Evolutionary conservation across 345 rosid species (phyloP), one percentile per base, ranked within the genome.

Genomic region (Eucalyptus rudis): DNA sequence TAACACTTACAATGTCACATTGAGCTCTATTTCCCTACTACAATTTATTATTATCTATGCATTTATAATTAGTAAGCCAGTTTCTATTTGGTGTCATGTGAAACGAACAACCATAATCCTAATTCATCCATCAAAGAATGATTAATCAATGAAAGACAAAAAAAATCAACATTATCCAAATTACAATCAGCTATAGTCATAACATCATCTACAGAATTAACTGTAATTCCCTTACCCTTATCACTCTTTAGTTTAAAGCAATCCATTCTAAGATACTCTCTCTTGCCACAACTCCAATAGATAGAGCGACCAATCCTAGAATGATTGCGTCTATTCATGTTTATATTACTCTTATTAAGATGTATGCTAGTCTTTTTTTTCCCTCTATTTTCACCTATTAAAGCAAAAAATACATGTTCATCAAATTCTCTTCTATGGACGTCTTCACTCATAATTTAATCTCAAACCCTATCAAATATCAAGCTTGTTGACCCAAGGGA

Each of bases 11-110:
- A 56, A 22, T 0, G 1, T 24, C 5, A 0, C 62, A 56, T 56
- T 56, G 1, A 56, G 0, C 1, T 0, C 2, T 56, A 3, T 56
- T 56, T 2, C 13, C 62, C 27, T 8, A 56, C 1, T 56, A 0
- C 62, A 56, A 8, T 56, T 56, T 56, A 22, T 12, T 56, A 56
- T 56, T 56, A 56, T 56, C 62, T 6, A 56, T 22, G 62, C 12
- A 56, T 56, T 8, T 24, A 52, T 56, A 0, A 56, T 22, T 0
- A 56, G 2, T 24, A 56, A 56, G 3, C 12, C 5, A 56, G 1
- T 20, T 24, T 56, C 12, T 56, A 56, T 56, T 56, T 56, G 62
- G 62, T 56, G 62, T 56, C 62, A 56, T 7, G 12, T 56, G 62
- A 22, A 56, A 56, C 3, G 0, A 56, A 54, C 25, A 8, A 20